Base-by-base conservation (phyloP, 768 basidiomycete species). In the Naganishia vaughanmartiniae region DNA sequence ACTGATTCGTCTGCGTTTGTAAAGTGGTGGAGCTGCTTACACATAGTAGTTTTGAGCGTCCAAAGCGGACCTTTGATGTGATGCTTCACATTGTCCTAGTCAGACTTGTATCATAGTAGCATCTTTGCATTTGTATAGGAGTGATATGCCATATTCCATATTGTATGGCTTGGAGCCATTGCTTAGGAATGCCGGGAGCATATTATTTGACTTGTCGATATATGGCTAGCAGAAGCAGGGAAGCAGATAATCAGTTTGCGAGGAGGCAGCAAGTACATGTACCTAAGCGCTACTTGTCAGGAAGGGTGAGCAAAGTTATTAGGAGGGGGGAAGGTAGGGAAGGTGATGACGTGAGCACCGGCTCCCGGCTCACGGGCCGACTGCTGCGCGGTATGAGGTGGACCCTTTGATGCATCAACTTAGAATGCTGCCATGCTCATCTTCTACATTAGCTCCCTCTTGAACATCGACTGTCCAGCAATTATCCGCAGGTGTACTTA, bases 21-120 rank as follows among this genome's bases (percentile, higher is more conserved):
- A 24, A 7, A 63, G 60, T 45, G 60, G 60, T 7, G 60, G 60
- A 42, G 60, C 60, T n/a, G 60, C 60, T 26, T 63, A 63, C 60
- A 63, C 60, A 33, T 58, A 58, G 26, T n/a, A n/a, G n/a, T 33
- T n/a, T 15, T 15, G 15, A 34, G 28, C 36, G 4, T 28, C 19
- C 34, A 42, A 60, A 19, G 19, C 24, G 26, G 14, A n/a, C 5
- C 34, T 36, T 12, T 36, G 2, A 15, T 9, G 42, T 7, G 9
- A 42, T 51, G 48, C 48, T 51, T 51, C 6, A 51, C 4, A 17
- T 42, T 42, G 9, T n/a, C 48, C 14, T 3, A 7, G 21, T 2
- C n/a, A 51, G 48, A 26, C 48, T 51, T 51, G 48, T 51, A 51
- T 51, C 24, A 51, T 51, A 51, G 17, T 51, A 51, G 48, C 24